Base-by-base conservation (phyloP, 768 basidiomycete species). In the Auricularia cornea region DNA sequence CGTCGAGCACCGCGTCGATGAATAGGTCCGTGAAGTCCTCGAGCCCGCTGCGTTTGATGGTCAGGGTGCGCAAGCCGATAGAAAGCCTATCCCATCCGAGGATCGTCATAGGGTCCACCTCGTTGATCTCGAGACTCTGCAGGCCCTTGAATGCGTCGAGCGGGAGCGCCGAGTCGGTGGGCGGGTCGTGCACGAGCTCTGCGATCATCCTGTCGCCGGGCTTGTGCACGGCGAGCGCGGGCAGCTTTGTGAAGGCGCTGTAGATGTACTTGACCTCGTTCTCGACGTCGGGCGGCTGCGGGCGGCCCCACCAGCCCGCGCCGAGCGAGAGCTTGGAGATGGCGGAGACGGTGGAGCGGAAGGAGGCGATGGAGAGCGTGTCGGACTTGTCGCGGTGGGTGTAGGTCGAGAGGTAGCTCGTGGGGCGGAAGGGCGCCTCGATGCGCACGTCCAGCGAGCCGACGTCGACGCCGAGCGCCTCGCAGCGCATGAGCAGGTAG, bases 211-310 rank as follows among this genome's bases (percentile, higher is more conserved):
- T 85, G 60, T 35, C 44, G 54, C 83, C 83, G 0, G 90, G 88
- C 2, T 87, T 80, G 64, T 78, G 81, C 62, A 95, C 75, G 6
- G 79, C 76, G 41, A 96, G 78, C 1, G 92, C 88, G 18, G 94
- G 94, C 0, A 97, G 78, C 75, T 90, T 93, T 52, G 92, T 97
- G 78, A 96, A 92, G 71, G 87, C 84, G 72, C 92, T 92, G 77
- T 86, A 96, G 66, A 95, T 81, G 73, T 87, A 92, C 72, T 86
- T 93, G 72, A 96, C 85, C 69, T 93, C 89, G 2, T 78, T 71
- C 62, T 94, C 88, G 67, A 89, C 74, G 64, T 71, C 81, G 12
- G 81, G 83, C 40, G 82, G 83, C 63, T 85, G 81, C 4, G 81
- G 71, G 64, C 80, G 77, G 52, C 80, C 75, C 89, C 89, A 94